phyloP scores from a whole-genome alignment of 768 basidiomycete species.

The Scleroderma citrinum region DNA sequence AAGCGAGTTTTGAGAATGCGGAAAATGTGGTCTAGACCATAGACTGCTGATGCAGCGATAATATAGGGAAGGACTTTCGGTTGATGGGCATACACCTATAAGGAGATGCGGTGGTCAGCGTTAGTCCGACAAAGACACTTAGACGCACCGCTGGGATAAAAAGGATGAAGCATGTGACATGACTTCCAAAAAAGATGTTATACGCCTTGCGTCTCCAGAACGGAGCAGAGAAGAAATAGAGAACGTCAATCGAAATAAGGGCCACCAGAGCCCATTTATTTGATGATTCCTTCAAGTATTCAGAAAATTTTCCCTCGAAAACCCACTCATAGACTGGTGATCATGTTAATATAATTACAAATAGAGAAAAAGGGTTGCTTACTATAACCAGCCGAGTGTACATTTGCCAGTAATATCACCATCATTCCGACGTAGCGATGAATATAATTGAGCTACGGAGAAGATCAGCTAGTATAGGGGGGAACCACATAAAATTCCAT shows the following conservation, averaged over 20 bases:
- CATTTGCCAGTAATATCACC: constrained; percentile 34
- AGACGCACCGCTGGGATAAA: constrained; percentile 34
- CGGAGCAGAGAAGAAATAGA: constrained; percentile 36
- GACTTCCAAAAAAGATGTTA: constrained; percentile 38
- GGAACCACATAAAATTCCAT: constrained; percentile 3
- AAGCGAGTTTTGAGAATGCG: constrained; percentile 45
- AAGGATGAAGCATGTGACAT: constrained; percentile 37
- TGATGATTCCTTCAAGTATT: constrained; percentile 5
- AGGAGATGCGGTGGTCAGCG: not conserved
- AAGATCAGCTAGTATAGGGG: not conserved
- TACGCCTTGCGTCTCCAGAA: constrained; percentile 38
- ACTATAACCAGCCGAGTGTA: constrained; percentile 40
- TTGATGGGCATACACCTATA: constrained; percentile 22
- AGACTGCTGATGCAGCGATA: constrained; percentile 33
- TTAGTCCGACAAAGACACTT: constrained; percentile 7
- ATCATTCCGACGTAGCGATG: constrained; percentile 49
- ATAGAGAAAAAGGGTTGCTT: constrained; percentile 5
- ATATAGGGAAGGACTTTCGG: constrained; percentile 35
- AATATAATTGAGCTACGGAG: constrained; percentile 42
- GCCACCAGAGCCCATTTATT: constrained; percentile 30
- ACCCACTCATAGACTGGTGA: constrained; percentile 25
- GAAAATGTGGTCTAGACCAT: constrained; percentile 40
- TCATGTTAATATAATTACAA: not conserved
- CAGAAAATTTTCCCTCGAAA: constrained; percentile 13
- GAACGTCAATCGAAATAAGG: constrained; percentile 28